phyloP scores from a whole-genome alignment of 2,329 filamentous ascomycete species.

The Colletotrichum camelliae region DNA sequence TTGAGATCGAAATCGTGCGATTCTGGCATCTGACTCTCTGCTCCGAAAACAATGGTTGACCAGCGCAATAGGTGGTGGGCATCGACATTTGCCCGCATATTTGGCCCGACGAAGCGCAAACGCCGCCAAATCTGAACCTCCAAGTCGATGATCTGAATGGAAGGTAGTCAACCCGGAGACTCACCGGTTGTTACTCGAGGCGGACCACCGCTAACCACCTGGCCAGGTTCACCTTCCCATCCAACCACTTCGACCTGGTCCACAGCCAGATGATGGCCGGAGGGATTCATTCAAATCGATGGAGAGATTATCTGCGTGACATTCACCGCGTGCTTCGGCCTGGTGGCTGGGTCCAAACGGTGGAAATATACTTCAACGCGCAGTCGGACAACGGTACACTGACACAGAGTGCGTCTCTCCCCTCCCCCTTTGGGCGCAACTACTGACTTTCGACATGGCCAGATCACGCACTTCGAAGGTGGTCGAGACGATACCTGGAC shows the following conservation, averaged over 20 bases:
- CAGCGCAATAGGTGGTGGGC: conserved; percentile 64
- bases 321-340: conserved; percentile 74
- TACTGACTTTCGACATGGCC: conserved; percentile 12
- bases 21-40: background rate
- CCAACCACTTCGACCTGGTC: conserved; percentile 80
- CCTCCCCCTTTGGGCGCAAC: background rate
- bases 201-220: conserved; percentile 1
- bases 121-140: conserved; percentile 71
- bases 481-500: conserved; percentile 70
- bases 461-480: conserved; percentile 70
- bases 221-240: conserved; percentile 67
- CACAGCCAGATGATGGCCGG: conserved; percentile 77
- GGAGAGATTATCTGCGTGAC: conserved; percentile 78
- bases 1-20: background rate
- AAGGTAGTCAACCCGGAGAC: conserved; percentile 42
- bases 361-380: conserved; percentile 85
- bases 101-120: conserved; percentile 61
- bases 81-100: conserved; percentile 76
- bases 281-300: conserved; percentile 75
- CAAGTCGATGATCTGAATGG: conserved; percentile 77
- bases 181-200: background rate
- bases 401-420: conserved; percentile 55
- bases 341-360: conserved; percentile 86
- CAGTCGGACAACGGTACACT: conserved; percentile 87
- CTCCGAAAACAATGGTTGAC: conserved; percentile 13